Base-by-base conservation (phyloP, 78 protist species). In the Bodo saltans region DNA sequence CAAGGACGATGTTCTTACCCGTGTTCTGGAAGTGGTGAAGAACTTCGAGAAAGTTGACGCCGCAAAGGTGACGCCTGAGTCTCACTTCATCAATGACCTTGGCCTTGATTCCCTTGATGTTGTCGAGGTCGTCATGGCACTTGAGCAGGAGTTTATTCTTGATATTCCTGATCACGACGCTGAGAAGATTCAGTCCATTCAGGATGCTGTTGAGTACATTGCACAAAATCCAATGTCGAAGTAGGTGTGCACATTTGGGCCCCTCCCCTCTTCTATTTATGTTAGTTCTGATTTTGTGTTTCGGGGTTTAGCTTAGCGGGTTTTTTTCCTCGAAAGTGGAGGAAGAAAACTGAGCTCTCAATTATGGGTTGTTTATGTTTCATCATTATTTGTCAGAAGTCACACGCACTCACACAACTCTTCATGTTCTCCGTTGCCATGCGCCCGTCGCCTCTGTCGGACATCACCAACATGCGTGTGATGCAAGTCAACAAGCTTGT, bases 151-250 rank as follows among this genome's bases (percentile, higher is more conserved):
- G 73, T 94, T 94, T 68, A 73, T 80, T 1, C 42, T 94, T 32
- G 97, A 94, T 73, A 92, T 94, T 72, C 93, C 94, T 30, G 97
- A 94, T 69, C 87, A 72, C 29, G 95, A 92, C 38, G 95, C 94
- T 0, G 93, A 89, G 70, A 90, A 83, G 89, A 90, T 94, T 76
- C 60, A 68, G 38, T 72, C 93, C 0, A 76, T 70, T 32, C 70
- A 35, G 33, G 92, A 94, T 29, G 92, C 95, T 26, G 79, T 94
- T 68, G 27, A 80, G 28, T 91, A 84, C 91, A 72, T 91, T 72
- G 74, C 82, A 40, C 33, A 71, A 78, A 87, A 91, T 35, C 94
- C 96, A 38, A 78, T 85, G 40, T 94, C 96, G 74, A 94, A 94
- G 90, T 93, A 84, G 89, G 25, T 26, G 4, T 41, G 68, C 17